Conservation (phyloP, 805 yeast genomes). For the Saccharomycopsis sp. region DNA sequence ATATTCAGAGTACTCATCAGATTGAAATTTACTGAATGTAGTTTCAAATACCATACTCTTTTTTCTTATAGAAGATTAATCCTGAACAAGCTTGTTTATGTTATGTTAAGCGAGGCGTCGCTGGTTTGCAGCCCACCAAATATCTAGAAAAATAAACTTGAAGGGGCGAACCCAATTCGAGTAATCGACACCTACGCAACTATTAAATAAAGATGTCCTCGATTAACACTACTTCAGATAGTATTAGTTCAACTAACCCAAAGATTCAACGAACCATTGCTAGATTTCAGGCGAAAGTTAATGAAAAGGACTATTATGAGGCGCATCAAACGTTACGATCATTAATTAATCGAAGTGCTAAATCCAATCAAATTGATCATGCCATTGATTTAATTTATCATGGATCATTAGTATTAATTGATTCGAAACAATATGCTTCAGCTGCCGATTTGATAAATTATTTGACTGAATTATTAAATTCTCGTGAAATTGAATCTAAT, state of each 20-base stretch:
- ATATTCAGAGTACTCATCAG: background rate
- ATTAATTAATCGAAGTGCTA: conserved; percentile 76
- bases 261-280: conserved; percentile 55
- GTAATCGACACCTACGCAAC: too few species aligned
- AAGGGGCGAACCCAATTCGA: too few species aligned
- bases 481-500: conserved; percentile 33
- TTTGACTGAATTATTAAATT: conserved; percentile 61
- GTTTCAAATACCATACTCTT: background rate
- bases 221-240: conserved; percentile 1
- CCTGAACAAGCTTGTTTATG: too few species aligned
- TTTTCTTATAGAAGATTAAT: too few species aligned
- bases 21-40: background rate
- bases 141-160: too few species aligned
- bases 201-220: too few species aligned
- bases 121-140: too few species aligned
- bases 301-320: conserved; percentile 76
- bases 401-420: conserved; percentile 61
- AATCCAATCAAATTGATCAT: conserved; percentile 55
- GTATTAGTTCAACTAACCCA: conserved; percentile 22
- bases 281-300: conserved; percentile 62
- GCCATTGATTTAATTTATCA: conserved; percentile 70
- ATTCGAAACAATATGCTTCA: conserved; percentile 69
- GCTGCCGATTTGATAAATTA: conserved; percentile 72
- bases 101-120: too few species aligned
- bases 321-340: conserved; percentile 95